Conservation (phyloP, 768 basidiomycete species). For the Amylocystis lapponica region DNA sequence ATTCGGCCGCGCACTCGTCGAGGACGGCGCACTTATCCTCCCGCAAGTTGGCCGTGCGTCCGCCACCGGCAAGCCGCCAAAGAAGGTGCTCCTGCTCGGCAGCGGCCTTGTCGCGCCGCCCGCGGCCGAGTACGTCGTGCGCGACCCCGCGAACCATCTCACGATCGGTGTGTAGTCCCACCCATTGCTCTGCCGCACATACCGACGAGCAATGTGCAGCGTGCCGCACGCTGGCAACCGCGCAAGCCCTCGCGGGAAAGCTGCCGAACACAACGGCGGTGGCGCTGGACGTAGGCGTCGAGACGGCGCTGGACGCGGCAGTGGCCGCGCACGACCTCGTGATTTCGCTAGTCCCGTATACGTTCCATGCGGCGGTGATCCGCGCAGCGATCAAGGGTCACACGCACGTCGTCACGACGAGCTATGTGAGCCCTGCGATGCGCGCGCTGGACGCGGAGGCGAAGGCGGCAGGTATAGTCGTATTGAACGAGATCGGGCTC, state of each 20-base stretch:
- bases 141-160: slow-evolving; percentile 73
- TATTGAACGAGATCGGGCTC: slow-evolving; percentile 97
- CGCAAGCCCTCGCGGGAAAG: slow-evolving; percentile 59
- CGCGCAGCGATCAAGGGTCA: slow-evolving; percentile 84
- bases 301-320: slow-evolving; percentile 68
- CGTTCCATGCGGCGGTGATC: slow-evolving; percentile 83
- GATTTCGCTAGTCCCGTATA: slow-evolving; percentile 96
- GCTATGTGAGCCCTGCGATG: slow-evolving; percentile 91
- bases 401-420: slow-evolving; percentile 93
- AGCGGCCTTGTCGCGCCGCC: slow-evolving; percentile 94
- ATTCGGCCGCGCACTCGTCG: slow-evolving; percentile 71
- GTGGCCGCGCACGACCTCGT: slow-evolving; percentile 88
- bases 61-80: slow-evolving; percentile 45
- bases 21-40: slow-evolving; percentile 63
- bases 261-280: slow-evolving; percentile 69
- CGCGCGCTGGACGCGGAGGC: slow-evolving; percentile 75
- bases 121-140: slow-evolving; percentile 91
- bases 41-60: slow-evolving; percentile 73
- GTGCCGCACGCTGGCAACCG: slow-evolving; percentile 80
- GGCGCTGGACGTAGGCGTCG: slow-evolving; percentile 72
- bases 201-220: too few relatives aligned
- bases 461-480: slow-evolving; percentile 84
- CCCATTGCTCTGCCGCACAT: neutral
- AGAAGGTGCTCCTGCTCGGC: slow-evolving; percentile 84
- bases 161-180: slow-evolving; percentile 60